A percentile compares a stretch with the other conserved stretches of the same genome.
Evolutionary conservation across 352 stramenopile genomes (phyloP).

Genomic region (Pythium apleroticum): DNA sequence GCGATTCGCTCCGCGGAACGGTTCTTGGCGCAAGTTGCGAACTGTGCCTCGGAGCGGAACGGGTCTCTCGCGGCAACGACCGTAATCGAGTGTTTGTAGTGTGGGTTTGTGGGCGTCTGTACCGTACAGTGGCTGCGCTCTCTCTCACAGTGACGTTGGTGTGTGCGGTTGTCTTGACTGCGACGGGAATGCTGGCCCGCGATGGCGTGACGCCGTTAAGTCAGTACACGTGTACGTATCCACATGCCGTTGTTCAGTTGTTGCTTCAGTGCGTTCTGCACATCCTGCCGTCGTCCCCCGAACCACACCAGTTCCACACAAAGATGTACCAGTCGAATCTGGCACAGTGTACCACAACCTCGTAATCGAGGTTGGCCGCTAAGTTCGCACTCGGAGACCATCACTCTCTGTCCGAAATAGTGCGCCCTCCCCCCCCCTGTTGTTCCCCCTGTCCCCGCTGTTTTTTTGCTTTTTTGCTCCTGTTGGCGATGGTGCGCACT

Average conservation of each 20-base stretch:
- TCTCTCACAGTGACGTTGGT: constrained; percentile 6
- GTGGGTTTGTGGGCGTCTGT: background rate
- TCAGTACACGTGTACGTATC: constrained; percentile 24
- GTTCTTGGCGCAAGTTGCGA: constrained; percentile 17
- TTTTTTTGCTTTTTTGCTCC: constrained; percentile 1
- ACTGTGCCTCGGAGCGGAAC: constrained; percentile 18
- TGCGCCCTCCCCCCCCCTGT: constrained; percentile 2
- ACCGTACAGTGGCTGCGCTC: background rate
- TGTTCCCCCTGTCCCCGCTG: constrained; percentile 1
- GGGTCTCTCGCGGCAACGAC: constrained; percentile 2
- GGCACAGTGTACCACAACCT: constrained; percentile 7
- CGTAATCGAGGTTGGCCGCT: constrained; percentile 6
- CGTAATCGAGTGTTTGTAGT: background rate
- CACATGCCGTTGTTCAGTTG: constrained; percentile 4
- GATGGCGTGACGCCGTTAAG: constrained; percentile 10
- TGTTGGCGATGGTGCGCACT: constrained; percentile 18
- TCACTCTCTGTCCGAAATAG: constrained; percentile 20
- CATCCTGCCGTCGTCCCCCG: background rate
- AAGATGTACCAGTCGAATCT: background rate
- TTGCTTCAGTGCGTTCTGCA: background rate
- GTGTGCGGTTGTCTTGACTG: background rate
- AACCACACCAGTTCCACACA: constrained; percentile 17
- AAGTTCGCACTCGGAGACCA: constrained; percentile 26
- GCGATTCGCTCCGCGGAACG: background rate
- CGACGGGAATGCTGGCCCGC: background rate